Base-by-base conservation (phyloP, 2,329 filamentous ascomycete genomes). In the Orbilia javanica region DNA sequence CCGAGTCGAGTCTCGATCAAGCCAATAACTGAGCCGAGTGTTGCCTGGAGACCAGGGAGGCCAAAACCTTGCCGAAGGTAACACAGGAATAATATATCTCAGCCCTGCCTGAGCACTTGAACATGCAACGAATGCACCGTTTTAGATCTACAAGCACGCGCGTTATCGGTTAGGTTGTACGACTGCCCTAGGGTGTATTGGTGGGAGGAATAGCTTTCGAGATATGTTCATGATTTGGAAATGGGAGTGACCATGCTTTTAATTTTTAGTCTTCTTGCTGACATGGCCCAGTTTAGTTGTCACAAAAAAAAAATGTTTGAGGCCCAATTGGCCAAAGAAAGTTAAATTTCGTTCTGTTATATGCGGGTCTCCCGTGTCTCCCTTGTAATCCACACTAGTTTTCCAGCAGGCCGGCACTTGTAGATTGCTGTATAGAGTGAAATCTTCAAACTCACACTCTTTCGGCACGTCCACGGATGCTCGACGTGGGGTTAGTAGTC, bases 381-480 rank as follows among this genome's bases (percentile, higher is more conserved):
- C 50, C 50, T 53, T 53, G 50, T 13, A 53, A 31, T 53, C 46
- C 46, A 50, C 46, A n/a, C n/a, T n/a, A n/a, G n/a, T n/a, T n/a
- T n/a, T n/a, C n/a, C n/a, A n/a, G n/a, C n/a, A n/a, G n/a, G 22
- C 46, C 10, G 20, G 53, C 18, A 42, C 42, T 60, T 39, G n/a
- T n/a, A 6, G n/a, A 11, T 5, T 18, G 1, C 31, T 15, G 55
- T 25, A 25, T 27, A n/a, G n/a, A 57, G 13, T 11, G n/a, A 0
- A 31, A 15, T 29, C 50, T 22, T 22, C 34, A 60, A 39, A 42
- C 6, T 3, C 31, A 11, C 31, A 22, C 55, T 42, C 25, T 42
- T 42, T 27, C 55, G 34, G 34, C 34, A 31, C 55, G 34, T 18
- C 13, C 18, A 39, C n/a, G 36, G n/a, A 39, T 2, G 22, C 15